Conservation (phyloP, 2,329 filamentous ascomycete genomes). For the Aspergillus japonicus region DNA sequence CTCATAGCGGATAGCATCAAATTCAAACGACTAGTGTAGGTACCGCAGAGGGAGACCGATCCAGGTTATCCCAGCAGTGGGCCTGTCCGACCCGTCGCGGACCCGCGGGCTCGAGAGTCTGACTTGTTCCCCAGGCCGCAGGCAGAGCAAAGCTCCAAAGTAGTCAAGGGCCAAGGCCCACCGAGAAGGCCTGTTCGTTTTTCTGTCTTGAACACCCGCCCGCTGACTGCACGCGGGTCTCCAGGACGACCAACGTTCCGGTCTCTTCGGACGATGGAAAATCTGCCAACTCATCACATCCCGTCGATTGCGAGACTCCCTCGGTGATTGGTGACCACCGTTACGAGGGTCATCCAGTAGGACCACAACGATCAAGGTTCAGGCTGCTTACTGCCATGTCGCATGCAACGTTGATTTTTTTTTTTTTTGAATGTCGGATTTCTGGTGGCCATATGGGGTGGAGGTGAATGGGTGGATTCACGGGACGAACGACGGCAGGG, state of each 20-base stretch:
- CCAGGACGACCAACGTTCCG: constrained; percentile 11
- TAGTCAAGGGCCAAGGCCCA: not conserved
- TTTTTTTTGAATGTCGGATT: not conserved
- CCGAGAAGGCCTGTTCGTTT: not conserved
- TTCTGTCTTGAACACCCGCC: not conserved
- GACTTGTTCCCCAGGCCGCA: not conserved
- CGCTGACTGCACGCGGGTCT: not conserved
- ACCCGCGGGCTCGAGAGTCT: constrained; percentile 1
- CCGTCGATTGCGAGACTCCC: constrained; percentile 10
- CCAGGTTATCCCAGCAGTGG: not conserved
- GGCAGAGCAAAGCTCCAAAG: not conserved
- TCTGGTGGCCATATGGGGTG: not conserved
- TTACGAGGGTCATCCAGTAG: not conserved
- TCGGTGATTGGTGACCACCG: constrained; percentile 3
- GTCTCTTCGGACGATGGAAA: constrained; percentile 10
- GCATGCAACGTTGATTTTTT: constrained; percentile 1
- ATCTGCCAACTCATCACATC: constrained; percentile 14
- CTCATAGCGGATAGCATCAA: not conserved
- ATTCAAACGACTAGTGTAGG: constrained; percentile 7
- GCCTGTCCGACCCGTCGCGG: not conserved
- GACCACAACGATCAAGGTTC: constrained; percentile 1
- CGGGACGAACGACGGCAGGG: not conserved
- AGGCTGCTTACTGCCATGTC: constrained; percentile 2
- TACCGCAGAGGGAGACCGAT: constrained; percentile 1
- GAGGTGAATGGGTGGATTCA: constrained; percentile 1